phyloP scores from a whole-genome alignment of 2,329 filamentous ascomycete species.

The Escovopsis weberi region DNA sequence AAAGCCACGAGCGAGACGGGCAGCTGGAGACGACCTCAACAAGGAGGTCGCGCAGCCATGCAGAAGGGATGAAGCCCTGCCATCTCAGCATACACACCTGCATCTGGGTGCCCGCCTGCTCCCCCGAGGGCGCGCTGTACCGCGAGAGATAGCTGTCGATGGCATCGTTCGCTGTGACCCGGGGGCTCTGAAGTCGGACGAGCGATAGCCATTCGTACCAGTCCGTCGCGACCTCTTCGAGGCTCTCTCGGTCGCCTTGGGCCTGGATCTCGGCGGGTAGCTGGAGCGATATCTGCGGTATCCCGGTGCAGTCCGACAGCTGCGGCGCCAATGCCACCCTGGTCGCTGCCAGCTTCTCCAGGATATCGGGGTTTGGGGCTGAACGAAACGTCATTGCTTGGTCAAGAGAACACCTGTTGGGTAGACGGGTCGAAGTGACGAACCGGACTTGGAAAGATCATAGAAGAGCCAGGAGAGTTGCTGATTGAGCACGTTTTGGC shows the following conservation, averaged over 20 bases:
- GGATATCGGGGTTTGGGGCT: slow-evolving; percentile 36
- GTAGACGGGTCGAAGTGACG: slow-evolving; percentile 2
- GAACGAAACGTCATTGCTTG: neutral
- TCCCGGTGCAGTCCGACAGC: slow-evolving; percentile 7
- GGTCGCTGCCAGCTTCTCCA: slow-evolving; percentile 29
- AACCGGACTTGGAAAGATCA: slow-evolving; percentile 32
- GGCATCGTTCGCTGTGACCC: slow-evolving; percentile 39
- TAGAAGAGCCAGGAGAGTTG: slow-evolving; percentile 67
- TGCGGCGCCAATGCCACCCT: slow-evolving; percentile 22
- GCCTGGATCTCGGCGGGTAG: slow-evolving; percentile 15
- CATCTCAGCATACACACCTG: slow-evolving; percentile 39
- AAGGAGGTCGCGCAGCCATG: slow-evolving; percentile 36
- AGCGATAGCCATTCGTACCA: slow-evolving; percentile 65
- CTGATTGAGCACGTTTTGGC: slow-evolving; percentile 56
- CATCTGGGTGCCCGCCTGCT: slow-evolving; percentile 14
- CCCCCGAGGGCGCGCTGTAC: slow-evolving; percentile 40
- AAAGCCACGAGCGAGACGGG: slow-evolving; percentile 38
- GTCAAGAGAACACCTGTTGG: neutral
- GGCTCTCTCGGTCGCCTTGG: slow-evolving; percentile 27
- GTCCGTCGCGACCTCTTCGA: slow-evolving; percentile 49
- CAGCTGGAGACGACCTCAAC: slow-evolving; percentile 28
- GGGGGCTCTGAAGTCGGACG: slow-evolving; percentile 49
- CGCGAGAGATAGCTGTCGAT: slow-evolving; percentile 57
- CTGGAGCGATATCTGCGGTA: slow-evolving; percentile 12
- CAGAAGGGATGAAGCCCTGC: slow-evolving; percentile 41